A percentile compares a stretch with the other conserved stretches of the same genome.
Evolutionary conservation across 306 rosid species (phyloP).

Genomic region (Vachellia pachyceras): DNA sequence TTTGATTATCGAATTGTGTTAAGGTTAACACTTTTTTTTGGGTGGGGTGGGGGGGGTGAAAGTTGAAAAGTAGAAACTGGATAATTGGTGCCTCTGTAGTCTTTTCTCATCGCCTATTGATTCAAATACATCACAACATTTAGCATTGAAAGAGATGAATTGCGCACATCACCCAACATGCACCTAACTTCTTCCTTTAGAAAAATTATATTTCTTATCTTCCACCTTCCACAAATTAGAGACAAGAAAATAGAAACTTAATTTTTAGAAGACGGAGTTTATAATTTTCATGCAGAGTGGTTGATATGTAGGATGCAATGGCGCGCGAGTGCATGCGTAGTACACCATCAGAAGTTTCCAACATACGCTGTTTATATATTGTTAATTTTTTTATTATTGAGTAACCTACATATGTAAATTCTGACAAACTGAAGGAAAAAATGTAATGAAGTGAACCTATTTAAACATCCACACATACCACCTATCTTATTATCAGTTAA

Average conservation of each 20-base stretch:
- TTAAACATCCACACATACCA: not conserved
- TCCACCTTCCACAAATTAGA: no score
- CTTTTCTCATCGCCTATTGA: not conserved
- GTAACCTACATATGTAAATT: not conserved
- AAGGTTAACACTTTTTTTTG: not conserved
- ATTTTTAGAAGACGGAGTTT: no score
- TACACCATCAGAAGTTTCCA: no score
- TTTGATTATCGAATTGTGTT: not conserved
- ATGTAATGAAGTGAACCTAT: not conserved
- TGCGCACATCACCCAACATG: conserved; percentile 16
- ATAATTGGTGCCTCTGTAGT: not conserved
- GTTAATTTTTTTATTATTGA: not conserved
- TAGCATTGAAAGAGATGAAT: not conserved
- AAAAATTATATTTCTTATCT: not conserved
- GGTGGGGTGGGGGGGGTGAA: no score
- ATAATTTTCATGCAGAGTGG: no score
- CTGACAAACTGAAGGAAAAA: not conserved
- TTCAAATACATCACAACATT: not conserved
- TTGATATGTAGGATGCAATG: no score
- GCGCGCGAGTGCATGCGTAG: not conserved
- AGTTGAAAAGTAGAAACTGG: not conserved
- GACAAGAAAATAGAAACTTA: no score
- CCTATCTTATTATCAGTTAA: not conserved
- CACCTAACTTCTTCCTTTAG: conserved; percentile 10
- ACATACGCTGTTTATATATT: no score